Evolutionary conservation across 2,329 filamentous ascomycete genomes (phyloP), one percentile per base, ranked within the genome.

Genomic region (Pseudodiploospora longispora): DNA sequence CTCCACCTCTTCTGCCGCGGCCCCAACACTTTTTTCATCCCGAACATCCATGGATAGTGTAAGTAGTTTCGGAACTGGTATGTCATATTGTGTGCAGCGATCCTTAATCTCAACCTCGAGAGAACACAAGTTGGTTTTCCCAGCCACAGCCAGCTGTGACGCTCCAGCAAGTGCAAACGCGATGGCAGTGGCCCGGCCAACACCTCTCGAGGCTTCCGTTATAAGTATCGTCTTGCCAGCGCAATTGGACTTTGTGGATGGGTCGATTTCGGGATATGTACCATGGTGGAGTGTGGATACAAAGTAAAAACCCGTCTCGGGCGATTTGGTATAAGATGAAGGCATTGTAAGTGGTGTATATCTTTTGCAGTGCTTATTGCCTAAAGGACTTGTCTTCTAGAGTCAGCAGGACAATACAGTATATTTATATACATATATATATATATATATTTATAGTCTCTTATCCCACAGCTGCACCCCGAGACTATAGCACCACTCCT

Each of bases 81-180:
- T 19, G 5, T 30, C 29, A 31, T 27, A 29, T 4, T 37, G 40
- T 2, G 47, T 46, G 2, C 49, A 48, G 2, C 64, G 64, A 3
- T 63, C 66, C 7, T 58, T 58, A 3, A 71, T 66, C 5, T 55
- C 58, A 2, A 52, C 47, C 53, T 51, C 46, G 0, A 71, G 55
- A 1, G 62, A 58, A 5, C 61, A 53, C 5, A 76, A 60, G n/a
- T 60, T 52, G 3, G 70, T 74, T 27, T 79, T 71, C 1, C 76
- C 77, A 6, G 63, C 69, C 19, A 82, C 62, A 10, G 70, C 71
- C 44, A 83, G 75, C 29, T 61, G 57, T 0, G 69, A 65, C 30
- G 70, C 72, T 4, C 73, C 72, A 4, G 77, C 76, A 50, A 62
- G 62, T 19, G 76, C 78, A 52, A 71, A 82, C 7, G 74, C 70